A percentile compares a stretch with the other conserved stretches of the same genome.
Conservation (phyloP, 371 early-diverging fungal genomes). For the Mucor racemosus region DNA sequence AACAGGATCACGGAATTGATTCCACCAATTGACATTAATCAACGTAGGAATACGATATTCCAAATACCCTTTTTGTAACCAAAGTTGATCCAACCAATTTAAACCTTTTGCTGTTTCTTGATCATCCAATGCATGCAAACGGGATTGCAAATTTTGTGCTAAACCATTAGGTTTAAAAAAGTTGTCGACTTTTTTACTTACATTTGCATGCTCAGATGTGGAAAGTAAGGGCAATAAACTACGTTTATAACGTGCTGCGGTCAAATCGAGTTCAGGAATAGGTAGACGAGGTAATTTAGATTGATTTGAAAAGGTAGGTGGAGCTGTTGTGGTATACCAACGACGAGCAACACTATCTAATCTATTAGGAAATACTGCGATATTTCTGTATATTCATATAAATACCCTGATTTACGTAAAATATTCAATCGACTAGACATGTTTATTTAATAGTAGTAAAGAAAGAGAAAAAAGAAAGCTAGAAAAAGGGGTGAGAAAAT, state of each 20-base stretch:
- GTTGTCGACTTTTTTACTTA: slow-evolving; percentile 60
- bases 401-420: background rate
- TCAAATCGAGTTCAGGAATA: slow-evolving; percentile 76
- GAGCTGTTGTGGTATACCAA: background rate
- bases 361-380: background rate
- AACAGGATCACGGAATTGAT: slow-evolving; percentile 69
- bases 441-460: background rate
- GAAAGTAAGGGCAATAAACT: slow-evolving; percentile 68
- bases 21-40: slow-evolving; percentile 92
- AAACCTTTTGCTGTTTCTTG: slow-evolving; percentile 46
- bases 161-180: slow-evolving; percentile 70
- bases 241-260: slow-evolving; percentile 74
- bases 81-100: slow-evolving; percentile 89
- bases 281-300: slow-evolving; percentile 78
- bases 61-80: slow-evolving; percentile 91
- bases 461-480: background rate
- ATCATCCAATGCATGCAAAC: slow-evolving; percentile 68
- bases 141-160: slow-evolving; percentile 75
- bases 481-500: background rate
- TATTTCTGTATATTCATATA: background rate
- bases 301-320: slow-evolving; percentile 78
- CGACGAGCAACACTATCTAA: background rate
- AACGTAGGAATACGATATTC: slow-evolving; percentile 83
- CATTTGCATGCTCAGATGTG: slow-evolving; percentile 52
- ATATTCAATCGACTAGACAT: background rate